phyloP scores from a whole-genome alignment of 2,329 filamentous ascomycete genomes.

The Herpotrichia juniperi region DNA sequence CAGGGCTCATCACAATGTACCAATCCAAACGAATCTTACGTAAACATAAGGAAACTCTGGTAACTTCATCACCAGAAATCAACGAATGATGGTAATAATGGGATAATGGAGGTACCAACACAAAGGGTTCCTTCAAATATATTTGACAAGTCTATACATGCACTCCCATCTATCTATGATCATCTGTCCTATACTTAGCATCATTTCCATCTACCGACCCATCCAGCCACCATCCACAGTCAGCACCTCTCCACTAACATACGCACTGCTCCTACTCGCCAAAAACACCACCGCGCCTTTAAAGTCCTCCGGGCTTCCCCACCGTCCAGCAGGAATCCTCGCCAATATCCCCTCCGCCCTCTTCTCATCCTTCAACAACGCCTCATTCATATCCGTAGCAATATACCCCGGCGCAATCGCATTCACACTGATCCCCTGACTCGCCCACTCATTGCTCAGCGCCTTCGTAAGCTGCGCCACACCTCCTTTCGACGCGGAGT shows the following conservation, averaged over 20 bases:
- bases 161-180: too few species aligned
- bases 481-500: conserved; percentile 84
- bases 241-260: conserved; percentile 81
- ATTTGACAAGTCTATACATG: too few species aligned
- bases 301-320: conserved; percentile 86
- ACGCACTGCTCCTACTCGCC: conserved; percentile 75
- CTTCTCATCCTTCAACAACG: conserved; percentile 74
- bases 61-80: too few species aligned
- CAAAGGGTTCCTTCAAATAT: too few species aligned
- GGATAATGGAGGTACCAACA: too few species aligned
- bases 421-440: conserved; percentile 82
- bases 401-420: conserved; percentile 91
- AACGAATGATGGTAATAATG: too few species aligned
- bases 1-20: too few species aligned
- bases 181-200: too few species aligned
- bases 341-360: conserved; percentile 76
- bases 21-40: too few species aligned
- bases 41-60: too few species aligned
- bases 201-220: conserved; percentile 72
- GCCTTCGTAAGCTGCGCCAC: conserved; percentile 85
- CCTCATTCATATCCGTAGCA: conserved; percentile 92
- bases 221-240: conserved; percentile 94
- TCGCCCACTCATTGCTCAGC: conserved; percentile 84
- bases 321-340: conserved; percentile 82
- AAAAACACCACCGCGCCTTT: conserved; percentile 82